Conservation (phyloP, 2,329 filamentous ascomycete genomes). For the Phaeoacremonium minimum region DNA sequence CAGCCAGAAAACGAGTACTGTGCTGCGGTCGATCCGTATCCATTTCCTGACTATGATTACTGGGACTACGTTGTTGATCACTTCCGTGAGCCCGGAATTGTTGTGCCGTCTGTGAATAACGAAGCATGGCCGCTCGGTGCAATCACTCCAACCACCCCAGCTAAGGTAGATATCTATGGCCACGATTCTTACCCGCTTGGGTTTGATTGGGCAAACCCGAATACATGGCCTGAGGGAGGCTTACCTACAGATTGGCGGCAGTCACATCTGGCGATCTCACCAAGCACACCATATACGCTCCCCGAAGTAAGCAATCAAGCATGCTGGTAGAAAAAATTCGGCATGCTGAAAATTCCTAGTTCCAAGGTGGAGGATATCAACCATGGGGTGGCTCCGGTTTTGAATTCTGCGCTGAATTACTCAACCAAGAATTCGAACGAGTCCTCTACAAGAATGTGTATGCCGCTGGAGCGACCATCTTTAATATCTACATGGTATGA, state of each 20-base stretch:
- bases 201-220: slow-evolving; percentile 58
- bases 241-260: slow-evolving; percentile 53
- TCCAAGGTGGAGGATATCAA: slow-evolving; percentile 64
- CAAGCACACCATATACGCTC: slow-evolving; percentile 62
- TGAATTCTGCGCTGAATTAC: slow-evolving; percentile 58
- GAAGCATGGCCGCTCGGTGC: slow-evolving; percentile 58
- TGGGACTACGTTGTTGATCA: slow-evolving; percentile 69
- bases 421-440: slow-evolving; percentile 71
- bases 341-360: too few relatives aligned
- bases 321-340: neutral
- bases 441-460: slow-evolving; percentile 78
- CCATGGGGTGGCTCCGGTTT: slow-evolving; percentile 76
- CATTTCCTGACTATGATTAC: slow-evolving; percentile 64
- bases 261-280: slow-evolving; percentile 55
- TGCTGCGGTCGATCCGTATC: slow-evolving; percentile 34
- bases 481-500: slow-evolving; percentile 72
- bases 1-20: slow-evolving; percentile 72
- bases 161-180: slow-evolving; percentile 58
- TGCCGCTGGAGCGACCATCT: slow-evolving; percentile 60
- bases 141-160: slow-evolving; percentile 57
- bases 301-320: too few relatives aligned
- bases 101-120: slow-evolving; percentile 75
- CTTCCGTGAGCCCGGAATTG: slow-evolving; percentile 62
- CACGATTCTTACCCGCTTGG: slow-evolving; percentile 60
- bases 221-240: slow-evolving; percentile 51